These are phyloP conservation scores for Raffaelea deltoideospora DNA, from an alignment of 2,329 filamentous ascomycete genomes.

Conservation along the genomic window DNA sequence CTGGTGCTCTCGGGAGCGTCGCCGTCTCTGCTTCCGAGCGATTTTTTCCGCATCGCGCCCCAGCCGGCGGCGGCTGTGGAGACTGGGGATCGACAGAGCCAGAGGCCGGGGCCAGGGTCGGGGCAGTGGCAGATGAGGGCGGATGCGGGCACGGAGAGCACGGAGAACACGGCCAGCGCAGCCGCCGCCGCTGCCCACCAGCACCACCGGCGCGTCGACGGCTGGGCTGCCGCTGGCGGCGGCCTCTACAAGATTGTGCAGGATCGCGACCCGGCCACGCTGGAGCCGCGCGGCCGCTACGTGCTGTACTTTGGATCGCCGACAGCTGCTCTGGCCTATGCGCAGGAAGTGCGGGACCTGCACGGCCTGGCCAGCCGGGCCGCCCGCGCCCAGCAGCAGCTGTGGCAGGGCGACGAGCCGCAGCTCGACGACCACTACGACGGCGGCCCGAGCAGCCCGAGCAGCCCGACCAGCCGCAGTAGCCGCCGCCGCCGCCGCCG, in stretches of 20 bases:
- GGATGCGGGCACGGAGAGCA: too few relatives aligned
- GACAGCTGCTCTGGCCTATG: constrained; percentile 46
- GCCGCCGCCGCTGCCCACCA: neutral
- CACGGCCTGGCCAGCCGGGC: constrained; percentile 18
- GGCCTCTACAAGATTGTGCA: constrained; percentile 36
- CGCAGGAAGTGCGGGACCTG: constrained; percentile 34
- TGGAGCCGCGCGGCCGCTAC: constrained; percentile 50
- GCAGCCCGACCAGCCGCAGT: constrained; percentile 5
- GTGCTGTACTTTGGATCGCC: constrained; percentile 50
- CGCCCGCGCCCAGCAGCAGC: constrained; percentile 14
- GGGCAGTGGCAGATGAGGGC: too few relatives aligned
- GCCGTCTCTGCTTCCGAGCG: constrained; percentile 44
- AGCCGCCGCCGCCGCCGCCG: neutral
- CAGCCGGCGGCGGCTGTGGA: constrained; percentile 24
- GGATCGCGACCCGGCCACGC: constrained; percentile 45
- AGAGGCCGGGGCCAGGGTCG: too few relatives aligned
- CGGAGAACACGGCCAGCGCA: neutral
- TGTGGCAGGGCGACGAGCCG: constrained; percentile 21
- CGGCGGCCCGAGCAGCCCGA: constrained; percentile 1
- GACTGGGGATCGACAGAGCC: too few relatives aligned
- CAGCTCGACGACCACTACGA: too few relatives aligned
- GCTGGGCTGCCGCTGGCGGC: constrained; percentile 39
- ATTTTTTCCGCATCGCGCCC: constrained; percentile 54
- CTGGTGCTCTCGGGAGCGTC: constrained; percentile 45
- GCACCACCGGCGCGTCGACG: constrained; percentile 44